Conservation (phyloP, 345 rosid species). For the Litchi chinensis region DNA sequence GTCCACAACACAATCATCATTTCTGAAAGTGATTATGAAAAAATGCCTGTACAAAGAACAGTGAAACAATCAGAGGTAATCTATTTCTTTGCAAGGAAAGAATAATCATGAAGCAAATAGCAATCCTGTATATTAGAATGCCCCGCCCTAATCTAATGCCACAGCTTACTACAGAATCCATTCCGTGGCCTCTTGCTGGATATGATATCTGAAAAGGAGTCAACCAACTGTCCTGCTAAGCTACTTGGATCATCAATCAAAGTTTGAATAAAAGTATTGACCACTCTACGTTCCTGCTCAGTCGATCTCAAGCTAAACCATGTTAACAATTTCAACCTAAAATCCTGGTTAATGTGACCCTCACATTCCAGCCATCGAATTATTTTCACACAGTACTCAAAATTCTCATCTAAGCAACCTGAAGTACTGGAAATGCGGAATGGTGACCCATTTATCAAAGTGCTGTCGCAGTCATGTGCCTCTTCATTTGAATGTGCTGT, state of each 20-base stretch:
- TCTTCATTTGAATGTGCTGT: conserved; percentile 54
- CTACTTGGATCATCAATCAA: conserved; percentile 82
- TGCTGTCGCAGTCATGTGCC: conserved; percentile 83
- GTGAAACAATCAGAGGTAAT: conserved; percentile 36
- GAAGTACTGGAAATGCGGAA: conserved; percentile 42
- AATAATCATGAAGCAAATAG: conserved; percentile 36
- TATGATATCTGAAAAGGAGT: conserved; percentile 74
- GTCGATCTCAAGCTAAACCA: conserved; percentile 95
- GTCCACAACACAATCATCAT: conserved; percentile 34
- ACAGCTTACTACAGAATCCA: conserved; percentile 62
- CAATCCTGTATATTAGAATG: conserved; percentile 26
- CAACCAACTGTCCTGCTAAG: conserved; percentile 89
- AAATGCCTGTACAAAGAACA: conserved; percentile 42
- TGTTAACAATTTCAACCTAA: conserved; percentile 84
- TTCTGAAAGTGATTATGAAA: conserved; percentile 28
- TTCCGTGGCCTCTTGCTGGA: conserved; percentile 72
- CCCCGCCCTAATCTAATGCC: conserved; percentile 45
- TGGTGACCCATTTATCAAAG: conserved; percentile 67
- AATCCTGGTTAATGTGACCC: conserved; percentile 73
- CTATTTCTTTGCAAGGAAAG: conserved; percentile 26
- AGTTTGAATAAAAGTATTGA: conserved; percentile 83
- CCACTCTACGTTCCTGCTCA: conserved; percentile 83
- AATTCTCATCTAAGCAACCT: conserved; percentile 73
- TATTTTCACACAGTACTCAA: conserved; percentile 83
- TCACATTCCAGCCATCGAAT: conserved; percentile 81